Evolutionary conservation across 1,284 basidiomycete species (phyloP).

Genomic region (Malassezia brasiliensis): DNA sequence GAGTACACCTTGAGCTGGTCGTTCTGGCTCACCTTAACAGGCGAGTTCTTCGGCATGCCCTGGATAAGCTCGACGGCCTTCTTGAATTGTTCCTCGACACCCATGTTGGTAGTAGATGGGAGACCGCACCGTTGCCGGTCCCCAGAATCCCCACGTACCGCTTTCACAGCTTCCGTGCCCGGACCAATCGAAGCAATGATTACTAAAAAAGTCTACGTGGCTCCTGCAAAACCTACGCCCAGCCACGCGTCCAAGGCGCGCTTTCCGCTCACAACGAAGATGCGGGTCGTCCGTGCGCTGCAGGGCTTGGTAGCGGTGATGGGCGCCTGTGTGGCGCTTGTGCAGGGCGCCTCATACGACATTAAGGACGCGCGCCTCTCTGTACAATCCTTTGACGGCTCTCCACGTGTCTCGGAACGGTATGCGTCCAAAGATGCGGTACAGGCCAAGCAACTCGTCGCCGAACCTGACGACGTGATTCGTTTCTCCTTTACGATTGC

Average conservation of each 20-base stretch:
- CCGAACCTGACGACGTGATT: conserved; percentile 13
- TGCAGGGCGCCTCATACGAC: conserved; percentile 8
- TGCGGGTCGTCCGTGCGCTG: not conserved
- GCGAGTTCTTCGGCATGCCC: conserved; percentile 32
- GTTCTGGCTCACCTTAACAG: conserved; percentile 38
- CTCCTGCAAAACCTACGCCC: not conserved
- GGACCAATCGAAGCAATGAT: not conserved
- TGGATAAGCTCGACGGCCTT: conserved; percentile 32
- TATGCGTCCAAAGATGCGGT: not conserved
- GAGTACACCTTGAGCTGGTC: conserved; percentile 46
- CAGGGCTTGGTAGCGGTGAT: not conserved
- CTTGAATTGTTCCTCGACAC: conserved; percentile 31
- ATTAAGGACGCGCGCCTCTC: conserved; percentile 1
- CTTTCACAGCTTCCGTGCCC: not conserved
- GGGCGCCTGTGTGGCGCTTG: not conserved
- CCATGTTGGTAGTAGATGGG: conserved; percentile 1
- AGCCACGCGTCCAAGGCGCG: not conserved
- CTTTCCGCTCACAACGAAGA: not conserved
- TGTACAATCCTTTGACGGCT: conserved; percentile 15
- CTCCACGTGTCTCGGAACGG: not conserved
- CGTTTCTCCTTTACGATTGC: conserved; percentile 3
- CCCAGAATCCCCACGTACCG: no score
- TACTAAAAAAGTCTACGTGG: not conserved
- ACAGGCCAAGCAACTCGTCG: not conserved
- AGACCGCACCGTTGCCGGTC: no score